A percentile compares a stretch with the other conserved stretches of the same genome.
These are phyloP conservation scores for Beta vulgaris DNA, from an alignment of 148 eudicot species.

Conservation along the genomic window DNA sequence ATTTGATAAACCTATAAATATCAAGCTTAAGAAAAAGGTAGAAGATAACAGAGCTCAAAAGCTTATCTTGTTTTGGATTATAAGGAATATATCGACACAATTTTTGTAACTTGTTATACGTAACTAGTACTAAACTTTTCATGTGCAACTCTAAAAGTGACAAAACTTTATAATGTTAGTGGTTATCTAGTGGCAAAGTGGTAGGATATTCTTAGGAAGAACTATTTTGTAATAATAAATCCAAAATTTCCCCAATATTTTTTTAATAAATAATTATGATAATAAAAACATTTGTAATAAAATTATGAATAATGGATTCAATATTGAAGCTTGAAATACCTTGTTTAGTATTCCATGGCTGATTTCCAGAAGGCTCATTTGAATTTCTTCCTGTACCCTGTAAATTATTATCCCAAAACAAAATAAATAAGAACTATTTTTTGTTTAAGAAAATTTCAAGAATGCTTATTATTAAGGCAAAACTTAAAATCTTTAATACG, in stretches of 20 bases:
- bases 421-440: too few relatives aligned
- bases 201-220: constrained; percentile 6
- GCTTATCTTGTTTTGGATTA: neutral
- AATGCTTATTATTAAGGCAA: too few relatives aligned
- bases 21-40: neutral
- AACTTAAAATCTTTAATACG: too few relatives aligned
- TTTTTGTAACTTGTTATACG: neutral
- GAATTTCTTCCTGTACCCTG: constrained; percentile 24
- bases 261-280: neutral
- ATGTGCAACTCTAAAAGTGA: constrained; percentile 2
- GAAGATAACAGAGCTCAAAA: neutral
- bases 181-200: neutral
- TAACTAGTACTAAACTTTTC: neutral
- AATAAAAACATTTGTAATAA: neutral
- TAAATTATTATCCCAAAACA: neutral
- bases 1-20: too few relatives aligned
- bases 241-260: neutral
- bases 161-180: constrained; percentile 7
- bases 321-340: constrained; percentile 17
- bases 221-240: neutral
- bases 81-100: neutral
- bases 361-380: constrained; percentile 28
- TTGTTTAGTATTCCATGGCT: constrained; percentile 27
- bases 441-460: too few relatives aligned
- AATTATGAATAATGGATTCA: neutral